phyloP scores from a whole-genome alignment of 345 rosid species.

The Sisymbrium irio region DNA sequence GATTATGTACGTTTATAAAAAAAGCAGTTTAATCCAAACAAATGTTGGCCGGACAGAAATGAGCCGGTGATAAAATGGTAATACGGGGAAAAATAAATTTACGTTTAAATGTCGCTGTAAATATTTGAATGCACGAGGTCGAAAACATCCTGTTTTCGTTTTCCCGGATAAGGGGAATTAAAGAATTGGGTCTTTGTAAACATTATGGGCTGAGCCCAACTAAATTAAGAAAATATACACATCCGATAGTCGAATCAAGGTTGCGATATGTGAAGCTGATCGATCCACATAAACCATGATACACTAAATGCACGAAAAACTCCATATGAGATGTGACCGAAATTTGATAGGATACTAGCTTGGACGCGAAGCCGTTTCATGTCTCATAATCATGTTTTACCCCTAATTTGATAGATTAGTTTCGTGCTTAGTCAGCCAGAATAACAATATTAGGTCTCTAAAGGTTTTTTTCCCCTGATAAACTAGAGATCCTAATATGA shows the following conservation, averaged over 20 bases:
- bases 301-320: neutral
- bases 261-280: neutral
- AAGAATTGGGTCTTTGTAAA: too few species aligned
- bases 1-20: too few species aligned
- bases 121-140: too few species aligned
- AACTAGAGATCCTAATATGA: neutral
- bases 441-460: neutral
- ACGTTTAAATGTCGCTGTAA: too few species aligned
- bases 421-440: neutral
- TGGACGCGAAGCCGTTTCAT: neutral
- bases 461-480: neutral
- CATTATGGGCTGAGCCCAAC: neutral
- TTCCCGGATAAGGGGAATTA: too few species aligned
- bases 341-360: neutral
- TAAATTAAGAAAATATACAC: neutral
- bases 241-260: neutral
- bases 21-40: too few species aligned
- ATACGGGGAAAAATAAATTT: too few species aligned
- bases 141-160: too few species aligned
- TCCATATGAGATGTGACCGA: neutral
- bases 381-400: neutral
- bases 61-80: too few species aligned
- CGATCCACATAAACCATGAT: neutral
- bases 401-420: neutral
- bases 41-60: too few species aligned